Conservation (phyloP, 345 rosid genomes). For the Psidium guajava region DNA sequence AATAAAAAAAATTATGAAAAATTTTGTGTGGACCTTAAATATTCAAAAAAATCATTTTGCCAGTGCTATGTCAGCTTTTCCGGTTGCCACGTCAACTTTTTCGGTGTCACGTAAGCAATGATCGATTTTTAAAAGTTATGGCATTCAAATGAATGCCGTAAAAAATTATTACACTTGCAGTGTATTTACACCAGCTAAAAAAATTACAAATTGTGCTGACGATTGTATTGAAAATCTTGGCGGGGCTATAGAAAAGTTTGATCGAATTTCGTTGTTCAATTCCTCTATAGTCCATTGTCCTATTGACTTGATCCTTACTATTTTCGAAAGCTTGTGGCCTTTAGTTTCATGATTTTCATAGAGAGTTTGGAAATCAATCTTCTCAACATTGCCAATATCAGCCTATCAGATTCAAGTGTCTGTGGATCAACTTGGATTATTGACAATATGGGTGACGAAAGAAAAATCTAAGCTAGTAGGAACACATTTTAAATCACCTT, state of each 20-base stretch:
- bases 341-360: neutral
- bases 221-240: neutral
- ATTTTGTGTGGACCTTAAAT: too few species aligned
- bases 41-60: too few species aligned
- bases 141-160: too few species aligned
- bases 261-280: rapidly evolving
- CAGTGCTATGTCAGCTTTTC: too few species aligned
- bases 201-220: slow-evolving; percentile 34
- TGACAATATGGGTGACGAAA: neutral
- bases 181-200: neutral
- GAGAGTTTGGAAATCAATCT: neutral
- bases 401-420: neutral
- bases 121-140: too few species aligned
- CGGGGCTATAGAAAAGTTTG: neutral
- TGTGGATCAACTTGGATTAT: neutral
- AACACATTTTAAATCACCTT: neutral
- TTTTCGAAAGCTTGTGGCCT: neutral
- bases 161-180: too few species aligned
- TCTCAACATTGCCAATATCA: neutral
- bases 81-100: too few species aligned
- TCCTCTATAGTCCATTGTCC: neutral
- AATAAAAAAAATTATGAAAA: too few species aligned
- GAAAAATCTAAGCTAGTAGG: neutral
- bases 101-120: too few species aligned
- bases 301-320: neutral